A percentile compares a stretch with the other conserved stretches of the same genome.
These are phyloP conservation scores for Starmera caribaea DNA, from an alignment of 805 yeast genomes.

Conservation along the genomic window DNA sequence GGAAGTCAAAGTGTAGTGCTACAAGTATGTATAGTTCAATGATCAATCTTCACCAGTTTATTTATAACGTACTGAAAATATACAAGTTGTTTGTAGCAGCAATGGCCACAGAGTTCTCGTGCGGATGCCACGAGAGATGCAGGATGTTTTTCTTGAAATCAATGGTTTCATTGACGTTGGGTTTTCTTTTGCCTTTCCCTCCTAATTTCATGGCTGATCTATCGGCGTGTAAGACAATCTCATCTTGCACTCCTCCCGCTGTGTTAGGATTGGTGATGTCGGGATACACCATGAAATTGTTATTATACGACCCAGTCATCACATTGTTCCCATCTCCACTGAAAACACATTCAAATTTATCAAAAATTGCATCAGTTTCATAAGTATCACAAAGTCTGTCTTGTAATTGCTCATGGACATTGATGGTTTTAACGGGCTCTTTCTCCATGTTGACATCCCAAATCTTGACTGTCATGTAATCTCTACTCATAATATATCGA, in stretches of 20 bases:
- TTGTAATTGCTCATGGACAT: slow-evolving; percentile 90
- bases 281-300: slow-evolving; percentile 95
- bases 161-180: slow-evolving; percentile 46
- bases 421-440: slow-evolving; percentile 88
- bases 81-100: slow-evolving; percentile 96
- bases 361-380: slow-evolving; percentile 97
- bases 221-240: slow-evolving; percentile 91
- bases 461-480: slow-evolving; percentile 92
- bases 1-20: background rate
- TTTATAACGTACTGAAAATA: slow-evolving; percentile 68
- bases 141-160: slow-evolving; percentile 92
- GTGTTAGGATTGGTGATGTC: slow-evolving; percentile 43
- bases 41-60: too few species aligned
- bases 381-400: slow-evolving; percentile 93
- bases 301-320: slow-evolving; percentile 96
- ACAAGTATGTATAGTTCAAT: too few species aligned
- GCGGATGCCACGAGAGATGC: slow-evolving; percentile 98
- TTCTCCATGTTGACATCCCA: slow-evolving; percentile 99
- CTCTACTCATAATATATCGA: slow-evolving; percentile 90
- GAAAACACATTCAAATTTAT: slow-evolving; percentile 94
- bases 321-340: slow-evolving; percentile 87
- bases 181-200: slow-evolving; percentile 46
- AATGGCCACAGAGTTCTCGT: slow-evolving; percentile 91
- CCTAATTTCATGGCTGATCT: slow-evolving; percentile 75
- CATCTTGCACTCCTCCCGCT: slow-evolving; percentile 22